These are phyloP conservation scores for Lentinula lateritia DNA, from an alignment of 768 basidiomycete species.

Conservation along the genomic window DNA sequence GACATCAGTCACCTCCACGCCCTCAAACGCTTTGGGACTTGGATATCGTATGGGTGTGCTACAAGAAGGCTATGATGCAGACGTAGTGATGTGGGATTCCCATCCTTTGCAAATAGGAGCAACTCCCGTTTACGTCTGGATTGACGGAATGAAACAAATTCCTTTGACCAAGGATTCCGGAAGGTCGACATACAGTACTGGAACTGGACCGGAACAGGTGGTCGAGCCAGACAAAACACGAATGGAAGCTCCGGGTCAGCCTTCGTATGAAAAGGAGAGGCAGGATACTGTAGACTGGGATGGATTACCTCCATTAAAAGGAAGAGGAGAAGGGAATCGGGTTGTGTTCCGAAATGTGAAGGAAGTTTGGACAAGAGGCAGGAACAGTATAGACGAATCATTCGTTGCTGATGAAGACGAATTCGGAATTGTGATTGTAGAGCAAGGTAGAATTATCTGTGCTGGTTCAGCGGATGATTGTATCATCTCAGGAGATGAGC, in stretches of 20 bases:
- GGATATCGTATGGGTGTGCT: conserved; percentile 71
- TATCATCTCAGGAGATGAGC: conserved; percentile 11
- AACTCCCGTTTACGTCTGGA: conserved; percentile 71
- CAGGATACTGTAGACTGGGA: conserved; percentile 55
- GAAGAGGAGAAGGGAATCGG: conserved; percentile 25
- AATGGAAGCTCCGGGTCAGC: conserved; percentile 44
- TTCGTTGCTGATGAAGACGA: conserved; percentile 20
- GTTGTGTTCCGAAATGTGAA: conserved; percentile 66
- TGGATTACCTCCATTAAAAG: conserved; percentile 61
- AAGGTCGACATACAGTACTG: conserved; percentile 33
- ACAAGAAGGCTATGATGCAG: conserved; percentile 51
- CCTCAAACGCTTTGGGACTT: conserved; percentile 63
- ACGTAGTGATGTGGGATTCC: conserved; percentile 73
- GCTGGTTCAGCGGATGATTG: conserved; percentile 28
- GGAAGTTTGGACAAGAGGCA: conserved; percentile 34
- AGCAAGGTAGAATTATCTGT: conserved; percentile 51
- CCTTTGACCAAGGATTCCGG: conserved; percentile 34
- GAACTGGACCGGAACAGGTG: conserved; percentile 23
- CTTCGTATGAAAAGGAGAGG: conserved; percentile 62
- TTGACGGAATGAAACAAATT: conserved; percentile 80
- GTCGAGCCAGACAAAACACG: conserved; percentile 26
- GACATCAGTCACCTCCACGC: conserved; percentile 58
- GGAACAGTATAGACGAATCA: conserved; percentile 25
- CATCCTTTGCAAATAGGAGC: conserved; percentile 74
- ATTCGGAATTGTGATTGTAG: conserved; percentile 33